Evolutionary conservation across 805 yeast genomes (phyloP), one percentile per base, ranked within the genome.

Genomic region (Kluyveromyces nonfermentans): DNA sequence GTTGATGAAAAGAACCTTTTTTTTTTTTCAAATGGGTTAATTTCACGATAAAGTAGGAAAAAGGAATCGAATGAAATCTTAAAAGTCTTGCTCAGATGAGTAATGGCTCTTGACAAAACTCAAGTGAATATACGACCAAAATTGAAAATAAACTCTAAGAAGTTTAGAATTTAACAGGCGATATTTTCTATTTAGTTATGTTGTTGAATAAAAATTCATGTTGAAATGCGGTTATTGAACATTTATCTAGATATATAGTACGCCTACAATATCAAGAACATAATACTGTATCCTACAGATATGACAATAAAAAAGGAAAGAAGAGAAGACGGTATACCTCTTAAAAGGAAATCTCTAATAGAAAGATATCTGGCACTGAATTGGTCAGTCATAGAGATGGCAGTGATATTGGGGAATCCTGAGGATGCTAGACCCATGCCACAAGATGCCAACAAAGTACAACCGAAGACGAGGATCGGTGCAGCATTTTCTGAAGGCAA

Each of bases 321-420:
- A 5, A 93, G 47, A 2, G 95, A 82, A 16, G 90, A 76, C 3
- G 96, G 96, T 5, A 89, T 86, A 64, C 98, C 98, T 51, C 95
- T 75, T 5, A 85, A 81, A 43, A 90, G 84, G 59, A 90, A 93
- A 4, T 85, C 82, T 21, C 74, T 69, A 31, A 88, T 96, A 8
- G 82, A 79, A 52, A 90, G 68, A 57, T 89, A 90, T 21, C 94
- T 85, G 40, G 79, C 77, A n/a, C 97, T 97, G 40, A 87, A 75
- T 49, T 85, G 93, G 60, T 90, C 96, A 2, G 89, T 77, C 82
- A 86, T 82, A 49, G 97, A 86, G 48, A 93, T 86, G 0, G 97
- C 98, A 0, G 97, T 89, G 32, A 93, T 96, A 58, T 93, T 90
- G n/a, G 98, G 98, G 73, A 93, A 93, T 0, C 98, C 97, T 0